A percentile compares a stretch with the other conserved stretches of the same genome.
phyloP scores from a whole-genome alignment of 768 basidiomycete species.

The Lactarius pseudohatsudake region DNA sequence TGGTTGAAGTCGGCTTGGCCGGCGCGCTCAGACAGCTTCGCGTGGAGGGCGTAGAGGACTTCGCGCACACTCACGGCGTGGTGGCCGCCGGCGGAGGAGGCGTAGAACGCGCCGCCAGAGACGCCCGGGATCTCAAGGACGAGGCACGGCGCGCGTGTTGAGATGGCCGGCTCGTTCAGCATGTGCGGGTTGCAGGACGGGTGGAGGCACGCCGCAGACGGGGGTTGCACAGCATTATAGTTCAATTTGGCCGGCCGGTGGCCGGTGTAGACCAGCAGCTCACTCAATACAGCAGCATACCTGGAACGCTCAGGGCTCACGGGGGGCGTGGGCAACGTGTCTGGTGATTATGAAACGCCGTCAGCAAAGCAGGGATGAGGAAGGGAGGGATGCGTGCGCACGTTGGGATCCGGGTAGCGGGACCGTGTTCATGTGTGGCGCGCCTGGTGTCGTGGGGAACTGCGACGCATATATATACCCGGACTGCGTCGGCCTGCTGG shows the following conservation, averaged over 20 bases:
- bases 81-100: constrained; percentile 5
- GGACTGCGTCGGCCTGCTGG: constrained; percentile 12
- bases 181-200: constrained; percentile 20
- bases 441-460: constrained; percentile 23
- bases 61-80: constrained; percentile 26
- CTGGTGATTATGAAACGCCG: background rate
- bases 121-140: constrained; percentile 25
- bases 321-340: constrained; percentile 22
- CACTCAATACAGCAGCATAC: constrained; percentile 20
- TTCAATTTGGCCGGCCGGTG: constrained; percentile 20
- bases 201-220: constrained; percentile 21
- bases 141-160: constrained; percentile 18
- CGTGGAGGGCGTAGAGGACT: constrained; percentile 21
- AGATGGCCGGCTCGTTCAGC: constrained; percentile 24
- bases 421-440: constrained; percentile 27
- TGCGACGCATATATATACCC: constrained; percentile 14
- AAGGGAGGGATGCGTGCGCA: too few relatives aligned
- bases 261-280: constrained; percentile 24
- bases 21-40: constrained; percentile 21
- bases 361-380: background rate
- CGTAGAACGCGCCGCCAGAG: constrained; percentile 21
- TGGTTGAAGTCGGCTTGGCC: constrained; percentile 19
- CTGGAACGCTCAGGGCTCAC: constrained; percentile 26
- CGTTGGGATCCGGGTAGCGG: constrained; percentile 16
- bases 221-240: constrained; percentile 22